A percentile compares a stretch with the other conserved stretches of the same genome.
These are phyloP conservation scores for Neodidymelliopsis sp. DNA, from an alignment of 2,329 filamentous ascomycete species.

Conservation along the genomic window DNA sequence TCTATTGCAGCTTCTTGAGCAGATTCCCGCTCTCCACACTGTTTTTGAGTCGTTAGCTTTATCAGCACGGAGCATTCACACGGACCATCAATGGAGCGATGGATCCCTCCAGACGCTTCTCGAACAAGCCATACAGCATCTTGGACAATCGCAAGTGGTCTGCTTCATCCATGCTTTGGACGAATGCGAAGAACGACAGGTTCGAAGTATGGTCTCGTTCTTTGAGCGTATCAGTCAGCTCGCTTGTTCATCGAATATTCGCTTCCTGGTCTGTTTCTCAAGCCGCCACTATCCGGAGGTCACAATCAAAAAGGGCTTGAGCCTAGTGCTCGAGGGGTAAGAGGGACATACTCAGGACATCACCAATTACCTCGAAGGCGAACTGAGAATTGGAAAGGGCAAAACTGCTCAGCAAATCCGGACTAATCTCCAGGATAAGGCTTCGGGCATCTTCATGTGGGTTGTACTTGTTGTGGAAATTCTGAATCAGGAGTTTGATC, in stretches of 20 bases:
- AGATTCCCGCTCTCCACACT: slow-evolving; percentile 16
- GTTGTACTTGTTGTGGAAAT: slow-evolving; percentile 43
- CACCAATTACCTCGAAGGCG: slow-evolving; percentile 26
- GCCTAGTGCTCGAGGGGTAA: slow-evolving; percentile 47
- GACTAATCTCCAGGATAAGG: slow-evolving; percentile 45
- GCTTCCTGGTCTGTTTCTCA: slow-evolving; percentile 35
- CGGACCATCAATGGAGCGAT: slow-evolving; percentile 20
- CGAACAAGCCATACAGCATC: slow-evolving; percentile 21
- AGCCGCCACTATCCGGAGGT: slow-evolving; percentile 57
- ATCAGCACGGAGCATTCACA: slow-evolving; percentile 3
- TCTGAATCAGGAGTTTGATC: slow-evolving; percentile 53
- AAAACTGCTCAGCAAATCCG: slow-evolving; percentile 33
- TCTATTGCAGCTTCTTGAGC: slow-evolving; percentile 33
- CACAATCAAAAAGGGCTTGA: slow-evolving; percentile 35
- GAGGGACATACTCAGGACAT: slow-evolving; percentile 51
- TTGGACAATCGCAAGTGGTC: slow-evolving; percentile 22
- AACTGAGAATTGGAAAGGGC: slow-evolving; percentile 31
- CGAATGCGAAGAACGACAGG: slow-evolving; percentile 56
- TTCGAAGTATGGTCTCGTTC: slow-evolving; percentile 54
- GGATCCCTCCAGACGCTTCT: slow-evolving; percentile 28
- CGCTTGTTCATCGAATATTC: slow-evolving; percentile 10
- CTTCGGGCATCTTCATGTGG: slow-evolving; percentile 57
- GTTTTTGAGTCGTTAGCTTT: slow-evolving; percentile 10
- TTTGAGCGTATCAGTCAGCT: slow-evolving; percentile 51
- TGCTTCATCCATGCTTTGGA: slow-evolving; percentile 57